A percentile compares a stretch with the other conserved stretches of the same genome.
phyloP scores from a whole-genome alignment of 176 grass and related monocot genomes.

The Oryza coarctata region DNA sequence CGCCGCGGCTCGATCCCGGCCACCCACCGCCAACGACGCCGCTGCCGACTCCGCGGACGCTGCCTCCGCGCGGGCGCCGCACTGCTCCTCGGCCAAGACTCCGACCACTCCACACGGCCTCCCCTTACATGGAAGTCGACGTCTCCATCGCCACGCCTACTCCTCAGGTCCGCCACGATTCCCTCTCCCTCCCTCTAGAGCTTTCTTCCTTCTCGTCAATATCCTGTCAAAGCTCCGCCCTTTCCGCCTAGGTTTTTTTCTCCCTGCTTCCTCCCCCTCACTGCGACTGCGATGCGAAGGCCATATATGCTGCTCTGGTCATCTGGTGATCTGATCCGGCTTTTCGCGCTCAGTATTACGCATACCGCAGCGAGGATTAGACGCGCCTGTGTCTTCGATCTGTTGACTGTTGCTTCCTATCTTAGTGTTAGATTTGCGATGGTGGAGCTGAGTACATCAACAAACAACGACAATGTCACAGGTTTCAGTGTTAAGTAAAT shows the following conservation, averaged over 20 bases:
- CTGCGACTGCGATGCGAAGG: background rate
- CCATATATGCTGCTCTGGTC: background rate
- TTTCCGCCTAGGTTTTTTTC: constrained; percentile 6
- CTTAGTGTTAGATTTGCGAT: background rate
- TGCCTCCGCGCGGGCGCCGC: background rate
- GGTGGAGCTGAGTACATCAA: background rate
- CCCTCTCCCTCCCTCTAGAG: background rate
- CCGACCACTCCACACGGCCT: background rate
- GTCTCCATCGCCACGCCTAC: constrained; percentile 40
- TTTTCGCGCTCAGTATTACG: background rate
- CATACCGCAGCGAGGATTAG: background rate
- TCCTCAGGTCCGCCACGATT: constrained; percentile 24
- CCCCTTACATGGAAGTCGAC: constrained; percentile 52
- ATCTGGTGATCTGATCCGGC: background rate
- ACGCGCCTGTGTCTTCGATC: background rate
- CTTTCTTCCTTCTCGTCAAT: background rate
- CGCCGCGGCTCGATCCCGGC: too few relatives aligned
- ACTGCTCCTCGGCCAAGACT: background rate
- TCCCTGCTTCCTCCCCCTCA: background rate
- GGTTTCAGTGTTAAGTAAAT: too few relatives aligned
- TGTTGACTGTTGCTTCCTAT: background rate
- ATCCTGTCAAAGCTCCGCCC: background rate
- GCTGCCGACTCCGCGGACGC: too few relatives aligned
- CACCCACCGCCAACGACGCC: too few relatives aligned
- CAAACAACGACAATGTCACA: too few relatives aligned